phyloP scores from a whole-genome alignment of 495 filamentous ascomycete genomes.

The Collariella sp. region DNA sequence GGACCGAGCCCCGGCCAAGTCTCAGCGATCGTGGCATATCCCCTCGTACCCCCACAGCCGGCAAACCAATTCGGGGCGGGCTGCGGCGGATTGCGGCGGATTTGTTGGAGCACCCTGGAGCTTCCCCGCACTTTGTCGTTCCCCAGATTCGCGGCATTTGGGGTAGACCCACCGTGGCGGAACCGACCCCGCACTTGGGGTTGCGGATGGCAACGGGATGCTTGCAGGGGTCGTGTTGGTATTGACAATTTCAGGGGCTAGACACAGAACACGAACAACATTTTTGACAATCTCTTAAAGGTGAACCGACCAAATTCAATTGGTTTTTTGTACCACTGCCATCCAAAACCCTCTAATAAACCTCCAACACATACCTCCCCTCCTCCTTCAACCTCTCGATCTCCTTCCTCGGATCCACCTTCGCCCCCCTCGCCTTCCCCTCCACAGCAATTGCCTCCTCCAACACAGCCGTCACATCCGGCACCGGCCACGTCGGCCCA shows the following conservation, averaged over 20 bases:
- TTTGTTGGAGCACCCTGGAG: background rate
- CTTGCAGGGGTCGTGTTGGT: background rate
- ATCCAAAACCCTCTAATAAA: slow-evolving; percentile 53
- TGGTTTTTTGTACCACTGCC: too few relatives aligned
- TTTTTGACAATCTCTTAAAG: background rate
- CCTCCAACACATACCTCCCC: slow-evolving; percentile 88
- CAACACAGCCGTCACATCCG: slow-evolving; percentile 91
- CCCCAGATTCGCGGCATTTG: background rate
- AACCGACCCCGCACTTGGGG: slow-evolving; percentile 6
- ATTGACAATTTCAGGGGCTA: background rate
- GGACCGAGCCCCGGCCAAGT: background rate
- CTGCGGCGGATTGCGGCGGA: background rate
- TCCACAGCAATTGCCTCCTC: slow-evolving; percentile 84
- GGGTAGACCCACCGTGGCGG: background rate
- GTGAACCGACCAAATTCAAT: background rate
- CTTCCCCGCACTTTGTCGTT: background rate
- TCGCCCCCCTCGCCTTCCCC: slow-evolving; percentile 59
- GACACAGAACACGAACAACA: background rate
- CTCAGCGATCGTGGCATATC: too few relatives aligned
- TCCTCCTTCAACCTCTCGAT: slow-evolving; percentile 95
- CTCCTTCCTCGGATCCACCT: slow-evolving; percentile 82
- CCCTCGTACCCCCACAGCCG: slow-evolving; percentile 2
- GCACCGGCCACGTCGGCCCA: slow-evolving; percentile 96
- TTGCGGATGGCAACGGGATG: background rate
- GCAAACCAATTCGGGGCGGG: slow-evolving; percentile 1